These are phyloP conservation scores for Penicillium sp. DNA, from an alignment of 2,329 filamentous ascomycete genomes.

Conservation along the genomic window DNA sequence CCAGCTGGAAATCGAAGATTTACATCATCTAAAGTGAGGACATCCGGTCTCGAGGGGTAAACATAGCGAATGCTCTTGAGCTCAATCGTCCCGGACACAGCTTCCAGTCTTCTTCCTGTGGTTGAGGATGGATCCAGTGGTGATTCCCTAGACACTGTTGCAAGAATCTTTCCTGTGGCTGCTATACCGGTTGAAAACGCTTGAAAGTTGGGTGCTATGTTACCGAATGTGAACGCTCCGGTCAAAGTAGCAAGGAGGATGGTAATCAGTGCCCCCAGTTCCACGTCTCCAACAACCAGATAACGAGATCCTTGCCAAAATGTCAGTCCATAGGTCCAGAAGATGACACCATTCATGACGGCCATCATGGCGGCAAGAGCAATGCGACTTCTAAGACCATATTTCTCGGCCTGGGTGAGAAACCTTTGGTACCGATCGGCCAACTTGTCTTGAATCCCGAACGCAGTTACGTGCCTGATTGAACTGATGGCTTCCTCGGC, in stretches of 20 bases:
- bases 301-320: neutral
- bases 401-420: neutral
- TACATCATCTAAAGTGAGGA: neutral
- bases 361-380: neutral
- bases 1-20: neutral
- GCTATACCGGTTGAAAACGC: neutral
- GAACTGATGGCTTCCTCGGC: neutral
- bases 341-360: neutral
- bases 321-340: neutral
- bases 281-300: neutral
- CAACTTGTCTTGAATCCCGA: neutral
- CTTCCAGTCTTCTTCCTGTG: neutral
- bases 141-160: neutral
- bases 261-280: neutral
- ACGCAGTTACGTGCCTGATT: neutral
- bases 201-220: neutral
- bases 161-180: neutral
- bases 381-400: neutral
- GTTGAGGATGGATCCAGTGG: neutral
- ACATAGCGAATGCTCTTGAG: neutral
- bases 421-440: neutral
- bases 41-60: neutral
- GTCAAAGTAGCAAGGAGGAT: neutral
- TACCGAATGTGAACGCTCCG: neutral
- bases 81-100: neutral